A percentile compares a stretch with the other conserved stretches of the same genome.
phyloP scores from a whole-genome alignment of 1,284 basidiomycete genomes.

The Mycena sp. region DNA sequence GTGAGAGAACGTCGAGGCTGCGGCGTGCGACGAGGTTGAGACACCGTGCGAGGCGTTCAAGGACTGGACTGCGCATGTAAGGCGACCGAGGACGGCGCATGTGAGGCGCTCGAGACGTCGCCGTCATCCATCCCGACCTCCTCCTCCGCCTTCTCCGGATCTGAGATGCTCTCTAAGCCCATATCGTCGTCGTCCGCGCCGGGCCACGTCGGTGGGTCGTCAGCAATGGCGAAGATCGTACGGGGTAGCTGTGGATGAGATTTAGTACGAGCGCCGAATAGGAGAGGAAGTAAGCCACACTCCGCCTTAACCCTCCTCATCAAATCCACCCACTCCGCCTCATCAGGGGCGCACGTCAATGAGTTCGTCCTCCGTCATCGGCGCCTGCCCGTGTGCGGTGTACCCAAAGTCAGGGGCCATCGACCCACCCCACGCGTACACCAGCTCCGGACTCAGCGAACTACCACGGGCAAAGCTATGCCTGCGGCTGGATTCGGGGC shows the following conservation, averaged over 20 bases:
- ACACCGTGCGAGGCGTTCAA: no score
- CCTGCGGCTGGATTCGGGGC: constrained; percentile 5
- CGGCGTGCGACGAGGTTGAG: not conserved
- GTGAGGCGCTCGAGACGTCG: no score
- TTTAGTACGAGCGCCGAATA: not conserved
- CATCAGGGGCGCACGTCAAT: constrained; percentile 52
- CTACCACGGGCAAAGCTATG: constrained; percentile 7
- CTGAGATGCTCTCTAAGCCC: no score
- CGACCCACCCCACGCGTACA: constrained; percentile 12
- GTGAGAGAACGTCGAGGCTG: no score
- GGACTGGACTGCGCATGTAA: no score
- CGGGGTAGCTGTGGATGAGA: constrained; percentile 13
- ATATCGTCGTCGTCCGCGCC: constrained; percentile 27
- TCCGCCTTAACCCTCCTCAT: no score
- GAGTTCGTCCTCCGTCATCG: constrained; percentile 28
- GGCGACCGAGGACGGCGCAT: no score
- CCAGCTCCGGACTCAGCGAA: not conserved
- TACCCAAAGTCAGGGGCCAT: no score
- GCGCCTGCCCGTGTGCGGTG: no score
- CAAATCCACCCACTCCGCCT: constrained; percentile 89
- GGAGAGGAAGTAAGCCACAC: not conserved
- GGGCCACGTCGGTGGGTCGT: constrained; percentile 84
- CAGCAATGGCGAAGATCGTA: constrained; percentile 77
- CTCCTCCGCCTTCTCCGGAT: no score
- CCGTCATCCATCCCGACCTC: no score